These are phyloP conservation scores for Diaporthe vexans DNA, from an alignment of 2,329 filamentous ascomycete genomes.

Conservation along the genomic window DNA sequence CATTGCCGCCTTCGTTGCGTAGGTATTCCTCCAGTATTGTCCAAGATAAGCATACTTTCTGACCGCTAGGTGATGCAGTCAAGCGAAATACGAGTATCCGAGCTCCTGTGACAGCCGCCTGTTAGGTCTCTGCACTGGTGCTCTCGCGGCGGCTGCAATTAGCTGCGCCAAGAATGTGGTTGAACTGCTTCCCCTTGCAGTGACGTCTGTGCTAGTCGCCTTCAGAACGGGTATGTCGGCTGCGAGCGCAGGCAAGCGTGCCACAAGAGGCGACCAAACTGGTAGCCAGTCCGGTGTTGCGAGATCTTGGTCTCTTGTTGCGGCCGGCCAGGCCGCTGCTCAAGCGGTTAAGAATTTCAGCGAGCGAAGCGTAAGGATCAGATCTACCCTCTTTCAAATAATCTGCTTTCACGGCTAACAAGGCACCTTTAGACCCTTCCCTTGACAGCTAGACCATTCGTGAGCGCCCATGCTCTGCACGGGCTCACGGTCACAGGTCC, in stretches of 20 bases:
- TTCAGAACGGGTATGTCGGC: conserved; percentile 76
- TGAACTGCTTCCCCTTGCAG: conserved; percentile 71
- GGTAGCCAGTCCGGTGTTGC: conserved; percentile 54
- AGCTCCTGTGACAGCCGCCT: conserved; percentile 2
- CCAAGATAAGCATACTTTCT: background rate
- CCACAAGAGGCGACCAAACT: conserved; percentile 53
- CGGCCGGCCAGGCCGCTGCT: conserved; percentile 67
- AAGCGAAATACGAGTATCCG: conserved; percentile 20
- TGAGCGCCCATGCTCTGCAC: conserved; percentile 64
- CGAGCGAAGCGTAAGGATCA: conserved; percentile 59
- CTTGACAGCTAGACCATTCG: conserved; percentile 62
- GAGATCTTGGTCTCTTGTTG: conserved; percentile 72
- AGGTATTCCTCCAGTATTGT: background rate
- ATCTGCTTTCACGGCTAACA: background rate
- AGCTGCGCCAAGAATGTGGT: conserved; percentile 73
- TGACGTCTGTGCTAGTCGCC: conserved; percentile 75
- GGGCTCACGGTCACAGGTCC: conserved; percentile 68
- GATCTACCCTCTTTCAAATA: background rate
- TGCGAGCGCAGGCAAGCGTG: conserved; percentile 60
- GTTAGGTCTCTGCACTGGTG: conserved; percentile 77
- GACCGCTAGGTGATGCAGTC: background rate
- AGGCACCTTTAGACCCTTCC: conserved; percentile 54
- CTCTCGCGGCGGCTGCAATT: conserved; percentile 75
- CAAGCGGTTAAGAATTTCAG: conserved; percentile 69
- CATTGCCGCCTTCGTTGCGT: conserved; percentile 22